phyloP scores from a whole-genome alignment of 208 protist species.

The Trypanosoma platydactyli region DNA sequence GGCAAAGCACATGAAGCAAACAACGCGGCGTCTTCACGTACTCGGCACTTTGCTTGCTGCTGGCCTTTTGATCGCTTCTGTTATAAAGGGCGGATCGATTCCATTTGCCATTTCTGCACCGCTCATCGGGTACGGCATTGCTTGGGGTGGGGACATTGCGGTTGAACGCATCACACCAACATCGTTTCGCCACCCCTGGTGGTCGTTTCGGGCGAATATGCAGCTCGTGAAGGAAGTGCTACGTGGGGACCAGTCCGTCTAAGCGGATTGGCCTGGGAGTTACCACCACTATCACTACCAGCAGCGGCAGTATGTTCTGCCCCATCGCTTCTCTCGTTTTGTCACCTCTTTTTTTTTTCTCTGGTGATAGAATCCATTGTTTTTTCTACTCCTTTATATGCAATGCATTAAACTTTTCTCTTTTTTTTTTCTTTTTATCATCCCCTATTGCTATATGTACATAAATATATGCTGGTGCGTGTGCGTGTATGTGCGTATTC shows the following conservation, averaged over 20 bases:
- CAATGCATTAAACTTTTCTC: conserved; percentile 2
- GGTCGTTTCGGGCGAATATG: conserved; percentile 54
- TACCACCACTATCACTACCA: not conserved
- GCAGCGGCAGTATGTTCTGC: too few species aligned
- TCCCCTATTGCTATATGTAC: too few species aligned
- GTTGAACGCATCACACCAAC: conserved; percentile 47
- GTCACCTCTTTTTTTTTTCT: too few species aligned
- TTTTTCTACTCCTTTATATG: too few species aligned
- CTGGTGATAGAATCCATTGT: too few species aligned
- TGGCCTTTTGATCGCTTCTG: conserved; percentile 6
- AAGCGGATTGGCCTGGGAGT: not conserved
- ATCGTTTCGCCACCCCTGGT: conserved; percentile 50
- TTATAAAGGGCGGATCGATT: conserved; percentile 11
- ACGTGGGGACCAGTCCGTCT: conserved; percentile 43
- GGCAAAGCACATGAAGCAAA: conserved; percentile 52
- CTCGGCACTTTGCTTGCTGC: conserved; percentile 32
- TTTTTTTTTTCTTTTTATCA: conserved; percentile 25
- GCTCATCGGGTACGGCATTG: conserved; percentile 31
- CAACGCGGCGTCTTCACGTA: conserved; percentile 49
- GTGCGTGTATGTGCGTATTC: conserved; percentile 3
- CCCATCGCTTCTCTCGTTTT: too few species aligned
- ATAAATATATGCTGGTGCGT: not conserved
- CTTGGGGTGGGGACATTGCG: conserved; percentile 44
- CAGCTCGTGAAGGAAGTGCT: conserved; percentile 50
- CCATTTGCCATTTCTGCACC: conserved; percentile 1